Base-by-base conservation (phyloP, 352 stramenopile species). In the Ophiocytium majus region DNA sequence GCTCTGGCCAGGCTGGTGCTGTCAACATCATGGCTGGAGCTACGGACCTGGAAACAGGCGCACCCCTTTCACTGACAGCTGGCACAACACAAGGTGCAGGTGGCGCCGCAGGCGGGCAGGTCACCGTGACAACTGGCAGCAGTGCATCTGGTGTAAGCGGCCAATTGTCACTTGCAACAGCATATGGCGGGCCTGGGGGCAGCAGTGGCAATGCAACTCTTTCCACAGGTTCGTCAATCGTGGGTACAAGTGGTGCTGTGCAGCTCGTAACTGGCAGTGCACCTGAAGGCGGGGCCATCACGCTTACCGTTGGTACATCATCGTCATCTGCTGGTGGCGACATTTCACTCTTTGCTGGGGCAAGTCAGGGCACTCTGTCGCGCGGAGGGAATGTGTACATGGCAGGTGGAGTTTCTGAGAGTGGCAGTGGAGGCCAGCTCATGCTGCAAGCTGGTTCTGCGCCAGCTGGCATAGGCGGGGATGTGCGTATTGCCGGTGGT, bases 1-100 rank as follows among this genome's bases (percentile, higher is more conserved):
- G 76, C 17, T 90, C 88, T 35, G 92, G 92, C 5, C 90, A 90
- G 33, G 93, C 92, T 36, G 93, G 94, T 23, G 91, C 89, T 78
- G 14, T 78, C 66, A 78, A 14, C 5, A 14, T 78, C 5, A 78
- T 10, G 17, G 32, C 66, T 78, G 66, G 66, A 5, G 5, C 32
- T 17, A 78, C 19, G 23, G 23, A 17, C 10, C 14, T 17, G 5
- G 66, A 43, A 78, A 14, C 32, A 17, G 66, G 66, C 14, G 66
- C 66, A 78, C 17, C 66, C 5, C 5, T 78, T 78, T 78, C 66
- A 78, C 32, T 78, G 66, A 78, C 35, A 17, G 66, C 32, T 14
- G 66, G 66, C 17, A 14, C 32, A 78, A 78, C 32, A 78, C 5
- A 17, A 5, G 32, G 32, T 17, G 32, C 17, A 78, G 35, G 35